These are phyloP conservation scores for Extremus antarcticus DNA, from an alignment of 495 filamentous ascomycete species.

Conservation along the genomic window DNA sequence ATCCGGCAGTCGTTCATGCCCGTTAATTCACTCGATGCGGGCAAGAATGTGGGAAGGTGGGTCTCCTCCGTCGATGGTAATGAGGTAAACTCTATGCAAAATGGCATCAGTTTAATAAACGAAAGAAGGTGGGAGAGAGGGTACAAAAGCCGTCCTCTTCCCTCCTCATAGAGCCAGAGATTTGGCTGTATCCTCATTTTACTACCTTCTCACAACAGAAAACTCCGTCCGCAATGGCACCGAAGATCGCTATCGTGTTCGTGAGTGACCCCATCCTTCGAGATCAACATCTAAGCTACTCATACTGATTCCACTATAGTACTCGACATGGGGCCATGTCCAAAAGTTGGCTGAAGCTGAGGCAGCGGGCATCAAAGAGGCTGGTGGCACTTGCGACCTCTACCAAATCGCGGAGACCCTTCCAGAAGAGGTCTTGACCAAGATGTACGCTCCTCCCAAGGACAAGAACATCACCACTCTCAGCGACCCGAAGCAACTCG, in stretches of 20 bases:
- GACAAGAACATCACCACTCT: conserved; percentile 51
- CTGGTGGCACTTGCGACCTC: conserved; percentile 66
- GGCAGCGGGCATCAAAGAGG: conserved; percentile 78
- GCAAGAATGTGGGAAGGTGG: too few species aligned
- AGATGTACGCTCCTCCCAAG: conserved; percentile 86
- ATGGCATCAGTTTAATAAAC: too few species aligned
- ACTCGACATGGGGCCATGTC: conserved; percentile 96
- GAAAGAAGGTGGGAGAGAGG: too few species aligned
- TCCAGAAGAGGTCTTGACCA: conserved; percentile 61
- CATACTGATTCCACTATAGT: conserved; percentile 40
- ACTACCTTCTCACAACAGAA: neutral
- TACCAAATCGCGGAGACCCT: conserved; percentile 91
- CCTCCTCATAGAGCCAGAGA: neutral
- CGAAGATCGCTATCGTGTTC: conserved; percentile 83
- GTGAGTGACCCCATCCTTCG: conserved; percentile 43
- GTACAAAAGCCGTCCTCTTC: too few species aligned
- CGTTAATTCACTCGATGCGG: too few species aligned
- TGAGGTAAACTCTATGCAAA: too few species aligned
- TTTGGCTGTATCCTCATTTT: neutral
- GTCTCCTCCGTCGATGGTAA: too few species aligned
- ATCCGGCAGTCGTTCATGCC: too few species aligned
- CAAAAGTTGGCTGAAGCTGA: conserved; percentile 74
- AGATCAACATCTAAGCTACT: neutral
- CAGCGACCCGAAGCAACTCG: conserved; percentile 42
- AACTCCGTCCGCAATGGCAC: conserved; percentile 57